A percentile compares a stretch with the other conserved stretches of the same genome.
Evolutionary conservation across 805 yeast genomes (phyloP).

Genomic region (Zygosaccharomyces bisporus): DNA sequence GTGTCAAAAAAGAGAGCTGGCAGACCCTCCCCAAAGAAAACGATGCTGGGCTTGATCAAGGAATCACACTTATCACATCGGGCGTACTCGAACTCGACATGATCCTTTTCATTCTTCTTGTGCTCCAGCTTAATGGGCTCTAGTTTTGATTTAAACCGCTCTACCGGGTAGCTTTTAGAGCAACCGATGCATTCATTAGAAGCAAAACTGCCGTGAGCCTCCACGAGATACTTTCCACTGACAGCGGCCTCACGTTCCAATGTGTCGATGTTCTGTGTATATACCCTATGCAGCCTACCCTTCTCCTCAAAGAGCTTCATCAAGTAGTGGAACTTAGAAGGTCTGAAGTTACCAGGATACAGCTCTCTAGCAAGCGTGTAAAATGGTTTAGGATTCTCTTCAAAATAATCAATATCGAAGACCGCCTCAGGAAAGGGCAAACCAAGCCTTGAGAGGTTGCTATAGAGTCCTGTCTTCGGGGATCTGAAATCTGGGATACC

Average conservation of each 20-base stretch:
- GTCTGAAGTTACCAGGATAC: constrained; percentile 82
- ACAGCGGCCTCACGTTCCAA: constrained; percentile 84
- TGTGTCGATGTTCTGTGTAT: constrained; percentile 92
- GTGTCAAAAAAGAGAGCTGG: constrained; percentile 65
- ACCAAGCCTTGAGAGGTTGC: constrained; percentile 67
- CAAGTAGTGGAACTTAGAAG: constrained; percentile 77
- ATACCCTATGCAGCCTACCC: constrained; percentile 60
- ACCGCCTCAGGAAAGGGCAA: constrained; percentile 95
- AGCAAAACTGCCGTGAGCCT: constrained; percentile 96
- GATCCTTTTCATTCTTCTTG: constrained; percentile 20
- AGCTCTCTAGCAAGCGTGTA: constrained; percentile 79
- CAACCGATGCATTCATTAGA: constrained; percentile 81
- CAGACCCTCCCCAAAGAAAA: constrained; percentile 86
- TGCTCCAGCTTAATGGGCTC: constrained; percentile 19
- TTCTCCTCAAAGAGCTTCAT: constrained; percentile 65
- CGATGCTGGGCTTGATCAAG: constrained; percentile 87
- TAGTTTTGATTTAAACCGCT: constrained; percentile 42
- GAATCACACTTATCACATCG: constrained; percentile 65
- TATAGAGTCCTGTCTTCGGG: constrained; percentile 83
- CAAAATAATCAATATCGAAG: constrained; percentile 81
- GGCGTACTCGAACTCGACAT: constrained; percentile 31
- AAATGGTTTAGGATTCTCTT: constrained; percentile 75
- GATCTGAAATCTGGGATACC: constrained; percentile 96
- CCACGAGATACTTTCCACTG: constrained; percentile 58
- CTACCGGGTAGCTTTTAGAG: constrained; percentile 46